Evolutionary conservation across 192 early-diverging fungal species (phyloP).

Genomic region (Gryganskiella cystojenkinii): DNA sequence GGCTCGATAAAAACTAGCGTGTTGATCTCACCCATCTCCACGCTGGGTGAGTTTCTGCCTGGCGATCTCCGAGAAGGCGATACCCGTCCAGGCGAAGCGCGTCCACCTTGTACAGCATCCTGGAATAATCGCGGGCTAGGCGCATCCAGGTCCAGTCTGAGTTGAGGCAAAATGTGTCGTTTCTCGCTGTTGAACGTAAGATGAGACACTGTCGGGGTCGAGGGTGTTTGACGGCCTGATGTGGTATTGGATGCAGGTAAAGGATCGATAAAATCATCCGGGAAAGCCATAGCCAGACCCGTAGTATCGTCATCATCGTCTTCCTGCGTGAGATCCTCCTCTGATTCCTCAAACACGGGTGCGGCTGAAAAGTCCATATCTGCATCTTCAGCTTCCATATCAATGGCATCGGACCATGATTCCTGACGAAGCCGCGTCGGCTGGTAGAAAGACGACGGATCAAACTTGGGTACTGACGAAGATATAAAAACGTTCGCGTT

Average conservation of each 20-base stretch:
- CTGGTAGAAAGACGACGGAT: conserved; percentile 41
- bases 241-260: conserved; percentile 13
- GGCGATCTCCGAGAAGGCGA: not conserved
- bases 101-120: conserved; percentile 9
- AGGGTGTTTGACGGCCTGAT: conserved; percentile 24
- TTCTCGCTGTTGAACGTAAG: conserved; percentile 35
- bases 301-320: conserved; percentile 32
- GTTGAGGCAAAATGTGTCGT: conserved; percentile 22
- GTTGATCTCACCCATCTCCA: conserved; percentile 35
- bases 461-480: conserved; percentile 36
- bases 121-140: not conserved
- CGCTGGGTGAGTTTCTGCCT: conserved; percentile 27
- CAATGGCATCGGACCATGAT: conserved; percentile 59
- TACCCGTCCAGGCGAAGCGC: too few species aligned
- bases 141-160: conserved; percentile 25
- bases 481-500: conserved; percentile 7
- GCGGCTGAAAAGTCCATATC: conserved; percentile 55
- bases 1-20: conserved; percentile 50
- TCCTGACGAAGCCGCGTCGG: conserved; percentile 47
- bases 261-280: conserved; percentile 49
- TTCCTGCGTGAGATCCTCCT: conserved; percentile 17
- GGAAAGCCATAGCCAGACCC: conserved; percentile 38
- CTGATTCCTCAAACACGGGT: conserved; percentile 48
- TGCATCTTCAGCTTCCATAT: conserved; percentile 52
- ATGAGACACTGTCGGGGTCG: conserved; percentile 28